A percentile compares a stretch with the other conserved stretches of the same genome.
phyloP scores from a whole-genome alignment of 805 yeast genomes.

The Candida ovalis region DNA sequence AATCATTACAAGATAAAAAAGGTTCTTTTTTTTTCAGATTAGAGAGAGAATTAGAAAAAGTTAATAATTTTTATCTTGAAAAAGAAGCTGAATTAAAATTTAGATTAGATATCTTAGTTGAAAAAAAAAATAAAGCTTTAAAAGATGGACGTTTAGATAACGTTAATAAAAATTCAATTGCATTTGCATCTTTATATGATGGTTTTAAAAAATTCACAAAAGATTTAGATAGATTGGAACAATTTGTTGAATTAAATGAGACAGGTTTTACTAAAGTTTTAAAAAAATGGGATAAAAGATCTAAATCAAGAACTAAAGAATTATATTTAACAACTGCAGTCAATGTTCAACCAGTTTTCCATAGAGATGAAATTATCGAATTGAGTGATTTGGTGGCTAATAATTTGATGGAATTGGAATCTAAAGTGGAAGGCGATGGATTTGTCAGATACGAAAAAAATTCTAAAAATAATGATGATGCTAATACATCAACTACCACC shows the following conservation, averaged over 20 bases:
- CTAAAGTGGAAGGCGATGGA: constrained; percentile 45
- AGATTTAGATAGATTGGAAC: constrained; percentile 84
- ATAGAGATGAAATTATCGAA: constrained; percentile 79
- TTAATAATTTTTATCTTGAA: constrained; percentile 85
- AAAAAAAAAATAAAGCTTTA: constrained; percentile 51
- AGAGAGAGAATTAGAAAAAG: constrained; percentile 94
- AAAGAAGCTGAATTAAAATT: constrained; percentile 85
- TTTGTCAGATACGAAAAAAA: constrained; percentile 26
- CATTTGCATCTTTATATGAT: constrained; percentile 79
- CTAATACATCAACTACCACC: neutral
- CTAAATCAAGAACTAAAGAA: constrained; percentile 92
- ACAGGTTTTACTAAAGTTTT: constrained; percentile 94
- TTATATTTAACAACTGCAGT: constrained; percentile 88
- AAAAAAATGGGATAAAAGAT: constrained; percentile 97
- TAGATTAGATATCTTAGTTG: constrained; percentile 69
- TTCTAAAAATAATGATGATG: constrained; percentile 8
- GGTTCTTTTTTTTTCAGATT: constrained; percentile 85
- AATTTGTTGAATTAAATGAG: constrained; percentile 90
- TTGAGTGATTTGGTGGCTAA: constrained; percentile 73
- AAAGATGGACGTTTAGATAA: constrained; percentile 40
- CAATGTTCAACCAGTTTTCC: constrained; percentile 94
- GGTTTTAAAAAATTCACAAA: constrained; percentile 86
- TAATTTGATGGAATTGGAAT: constrained; percentile 70
- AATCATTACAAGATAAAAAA: constrained; percentile 78
- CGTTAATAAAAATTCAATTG: constrained; percentile 62